A percentile compares a stretch with the other conserved stretches of the same genome.
These are phyloP conservation scores for Funneliformis mosseae DNA, from an alignment of 192 early-diverging fungal species.

Conservation along the genomic window DNA sequence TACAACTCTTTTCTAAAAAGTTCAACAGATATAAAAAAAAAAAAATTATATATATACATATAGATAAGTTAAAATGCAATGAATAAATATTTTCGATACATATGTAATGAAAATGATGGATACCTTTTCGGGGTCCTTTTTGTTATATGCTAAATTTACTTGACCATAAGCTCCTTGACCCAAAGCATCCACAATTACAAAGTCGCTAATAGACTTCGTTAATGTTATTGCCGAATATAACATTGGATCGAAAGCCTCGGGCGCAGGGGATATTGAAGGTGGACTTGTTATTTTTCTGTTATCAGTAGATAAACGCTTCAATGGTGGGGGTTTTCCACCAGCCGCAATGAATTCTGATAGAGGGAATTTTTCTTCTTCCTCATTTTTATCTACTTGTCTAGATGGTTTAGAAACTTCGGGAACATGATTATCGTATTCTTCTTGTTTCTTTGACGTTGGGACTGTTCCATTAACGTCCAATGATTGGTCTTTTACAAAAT, in stretches of 20 bases:
- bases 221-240: slow-evolving; percentile 52
- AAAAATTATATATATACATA: slow-evolving; percentile 3
- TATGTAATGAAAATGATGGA: background rate
- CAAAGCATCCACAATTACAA: slow-evolving; percentile 59
- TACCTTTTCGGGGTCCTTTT: slow-evolving; percentile 52
- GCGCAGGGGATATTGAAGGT: slow-evolving; percentile 14
- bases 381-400: slow-evolving; percentile 35
- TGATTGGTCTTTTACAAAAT: slow-evolving; percentile 44
- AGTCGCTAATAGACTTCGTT: slow-evolving; percentile 55
- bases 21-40: background rate
- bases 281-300: slow-evolving; percentile 15
- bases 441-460: background rate
- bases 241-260: slow-evolving; percentile 16
- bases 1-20: slow-evolving; percentile 52
- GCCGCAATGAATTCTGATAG: slow-evolving; percentile 20
- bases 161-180: slow-evolving; percentile 75
- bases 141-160: slow-evolving; percentile 61
- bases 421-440: slow-evolving; percentile 28
- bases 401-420: background rate
- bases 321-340: slow-evolving; percentile 25
- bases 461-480: background rate
- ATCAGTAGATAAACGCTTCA: background rate
- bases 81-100: too few species aligned
- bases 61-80: background rate
- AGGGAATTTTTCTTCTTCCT: slow-evolving; percentile 32